Evolutionary conservation across 176 grass and related monocot genomes (phyloP), one percentile per base, ranked within the genome.

Genomic region (Oryza rufipogon): DNA sequence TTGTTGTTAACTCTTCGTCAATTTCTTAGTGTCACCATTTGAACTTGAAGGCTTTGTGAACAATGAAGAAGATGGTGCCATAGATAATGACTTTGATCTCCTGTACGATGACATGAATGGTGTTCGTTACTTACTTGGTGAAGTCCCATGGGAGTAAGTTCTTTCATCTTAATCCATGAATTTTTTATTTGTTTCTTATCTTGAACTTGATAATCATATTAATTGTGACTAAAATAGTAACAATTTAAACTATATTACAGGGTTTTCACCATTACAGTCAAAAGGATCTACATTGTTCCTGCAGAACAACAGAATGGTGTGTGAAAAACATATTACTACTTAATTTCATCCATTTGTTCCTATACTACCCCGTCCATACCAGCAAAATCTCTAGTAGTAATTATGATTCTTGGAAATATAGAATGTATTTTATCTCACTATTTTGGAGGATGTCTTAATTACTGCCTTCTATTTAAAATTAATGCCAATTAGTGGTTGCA

Each of bases 81-180:
- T 51, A 32, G 11, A 85, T 0, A 58, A 60, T 0, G 28, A 52
- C 52, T 89, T 89, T 14, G 39, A 85, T 56, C 19, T 89, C 15
- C 65, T 86, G 45, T 81, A 86, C 14, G 83, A 89, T 26, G 85
- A 54, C 1, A 5, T 65, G 65, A 66, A 85, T 4, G 83, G 83
- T 36, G 78, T 66, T 14, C 83, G 88, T 72, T 89, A 81, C 72
- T 89, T 71, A 36, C 72, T 89, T 6, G 88, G 78, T 23, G 88
- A 71, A 77, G 54, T 86, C 6, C 71, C 88, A 56, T 89, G 88
- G 88, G 88, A 86, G 88, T 89, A 23, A 89, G 78, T 89, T 74
- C 8, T 76, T 30, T 3, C 9, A 22, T 48, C 20, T 39, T 13
- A 66, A 38, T 64, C 5, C 22, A 70, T 63, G 14, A 47, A 13